phyloP scores from a whole-genome alignment of 306 rosid genomes.

The Prunus padus region DNA sequence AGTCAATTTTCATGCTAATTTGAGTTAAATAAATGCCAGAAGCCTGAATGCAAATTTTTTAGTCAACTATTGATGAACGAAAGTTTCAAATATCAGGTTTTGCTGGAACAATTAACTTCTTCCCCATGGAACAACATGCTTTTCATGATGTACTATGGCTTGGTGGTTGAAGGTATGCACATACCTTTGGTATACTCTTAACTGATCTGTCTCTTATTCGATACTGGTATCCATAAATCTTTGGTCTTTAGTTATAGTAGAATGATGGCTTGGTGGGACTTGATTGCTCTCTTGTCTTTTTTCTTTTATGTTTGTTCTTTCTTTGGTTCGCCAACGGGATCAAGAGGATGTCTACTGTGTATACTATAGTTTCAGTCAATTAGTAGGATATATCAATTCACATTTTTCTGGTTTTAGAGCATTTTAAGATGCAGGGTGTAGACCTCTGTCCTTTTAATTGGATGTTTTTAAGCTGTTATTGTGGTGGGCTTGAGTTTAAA shows the following conservation, averaged over 20 bases:
- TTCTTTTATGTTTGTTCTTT: background rate
- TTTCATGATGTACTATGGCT: constrained; percentile 86
- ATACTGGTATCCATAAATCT: background rate
- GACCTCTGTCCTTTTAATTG: background rate
- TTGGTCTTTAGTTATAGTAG: background rate
- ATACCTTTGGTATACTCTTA: background rate
- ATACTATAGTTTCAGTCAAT: background rate
- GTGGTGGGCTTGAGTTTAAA: background rate
- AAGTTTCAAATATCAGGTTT: constrained; percentile 49
- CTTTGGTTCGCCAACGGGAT: background rate
- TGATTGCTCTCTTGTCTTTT: background rate
- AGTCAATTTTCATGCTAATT: background rate
- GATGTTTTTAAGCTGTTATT: background rate
- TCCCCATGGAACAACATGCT: constrained; percentile 89
- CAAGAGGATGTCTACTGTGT: background rate
- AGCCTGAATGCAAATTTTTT: background rate
- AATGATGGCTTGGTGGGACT: background rate
- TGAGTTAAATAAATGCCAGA: background rate
- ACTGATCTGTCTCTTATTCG: background rate
- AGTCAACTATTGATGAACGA: constrained; percentile 23
- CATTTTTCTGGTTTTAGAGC: background rate
- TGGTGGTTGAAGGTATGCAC: constrained; percentile 80
- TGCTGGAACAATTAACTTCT: constrained; percentile 76
- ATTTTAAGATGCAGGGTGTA: no score
- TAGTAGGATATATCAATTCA: background rate